phyloP scores from a whole-genome alignment of 352 stramenopile species.

The Globisporangium alternatum region DNA sequence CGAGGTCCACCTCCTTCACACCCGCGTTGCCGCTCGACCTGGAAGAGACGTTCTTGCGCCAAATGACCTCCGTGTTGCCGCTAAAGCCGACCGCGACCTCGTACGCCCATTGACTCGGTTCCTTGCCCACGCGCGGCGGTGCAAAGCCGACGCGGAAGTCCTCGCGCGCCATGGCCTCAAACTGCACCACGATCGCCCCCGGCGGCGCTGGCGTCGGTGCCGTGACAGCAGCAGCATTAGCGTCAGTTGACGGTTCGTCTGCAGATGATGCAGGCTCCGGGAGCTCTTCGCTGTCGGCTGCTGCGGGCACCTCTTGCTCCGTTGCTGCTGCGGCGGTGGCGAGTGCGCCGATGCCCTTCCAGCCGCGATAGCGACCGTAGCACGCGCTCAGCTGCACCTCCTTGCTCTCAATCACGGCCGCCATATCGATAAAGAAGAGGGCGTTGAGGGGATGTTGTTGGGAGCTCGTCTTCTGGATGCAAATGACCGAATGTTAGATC shows the following conservation, averaged over 20 bases:
- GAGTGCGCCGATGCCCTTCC: conserved; percentile 24
- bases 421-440: conserved; percentile 1
- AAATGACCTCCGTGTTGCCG: conserved; percentile 75
- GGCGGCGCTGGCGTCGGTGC: conserved; percentile 15
- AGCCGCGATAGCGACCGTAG: conserved; percentile 58
- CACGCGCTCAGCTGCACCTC: conserved; percentile 47
- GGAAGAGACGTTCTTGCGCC: conserved; percentile 41
- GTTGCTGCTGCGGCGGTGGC: not conserved
- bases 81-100: conserved; percentile 65
- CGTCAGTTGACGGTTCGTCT: not conserved
- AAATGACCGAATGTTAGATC: conserved; percentile 1
- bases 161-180: conserved; percentile 60
- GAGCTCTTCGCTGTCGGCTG: conserved; percentile 15
- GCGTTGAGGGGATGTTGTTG: not conserved
- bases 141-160: conserved; percentile 72
- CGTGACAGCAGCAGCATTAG: not conserved
- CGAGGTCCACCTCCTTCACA: conserved; percentile 49
- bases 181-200: conserved; percentile 53
- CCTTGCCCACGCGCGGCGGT: conserved; percentile 15
- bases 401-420: conserved; percentile 14
- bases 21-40: conserved; percentile 12
- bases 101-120: conserved; percentile 45
- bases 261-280: not conserved
- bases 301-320: not conserved
- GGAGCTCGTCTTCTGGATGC: not conserved